Evolutionary conservation across 108 stramenopile species (phyloP).

Genomic region (Cyclotella cryptica): DNA sequence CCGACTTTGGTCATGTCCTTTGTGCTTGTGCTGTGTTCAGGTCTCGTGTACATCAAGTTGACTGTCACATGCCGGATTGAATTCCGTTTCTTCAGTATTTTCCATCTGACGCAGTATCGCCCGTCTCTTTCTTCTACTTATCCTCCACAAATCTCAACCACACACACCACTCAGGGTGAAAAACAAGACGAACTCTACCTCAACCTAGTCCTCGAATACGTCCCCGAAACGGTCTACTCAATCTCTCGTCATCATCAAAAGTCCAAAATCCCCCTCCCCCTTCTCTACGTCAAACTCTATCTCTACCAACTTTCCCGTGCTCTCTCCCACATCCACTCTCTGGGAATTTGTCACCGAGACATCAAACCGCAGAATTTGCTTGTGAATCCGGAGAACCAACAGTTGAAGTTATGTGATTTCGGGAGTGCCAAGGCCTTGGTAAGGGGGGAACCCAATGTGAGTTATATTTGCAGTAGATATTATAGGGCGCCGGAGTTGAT

Average conservation of each 20-base stretch:
- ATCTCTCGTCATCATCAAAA: conserved; percentile 93
- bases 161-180: conserved; percentile 73
- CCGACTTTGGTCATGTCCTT: too few relatives aligned
- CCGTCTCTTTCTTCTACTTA: not conserved
- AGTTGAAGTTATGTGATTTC: conserved; percentile 98
- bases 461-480: conserved; percentile 98
- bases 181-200: conserved; percentile 95
- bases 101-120: not conserved
- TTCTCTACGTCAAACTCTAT: conserved; percentile 94
- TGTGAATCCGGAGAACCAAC: conserved; percentile 93
- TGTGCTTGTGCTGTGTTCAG: too few relatives aligned
- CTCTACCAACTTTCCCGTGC: conserved; percentile 97
- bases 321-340: conserved; percentile 94
- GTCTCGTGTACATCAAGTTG: too few relatives aligned
- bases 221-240: conserved; percentile 98
- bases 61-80: too few relatives aligned
- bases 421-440: conserved; percentile 97
- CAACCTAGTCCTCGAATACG: conserved; percentile 98
- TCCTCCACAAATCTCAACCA: not conserved
- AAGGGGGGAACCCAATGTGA: conserved; percentile 95
- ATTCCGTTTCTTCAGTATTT: not conserved
- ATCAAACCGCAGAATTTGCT: conserved; percentile 99
- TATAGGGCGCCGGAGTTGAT: conserved; percentile 99
- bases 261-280: conserved; percentile 89
- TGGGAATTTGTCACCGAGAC: conserved; percentile 98